Base-by-base conservation (phyloP, 768 basidiomycete species). In the Baorangia bicolor region DNA sequence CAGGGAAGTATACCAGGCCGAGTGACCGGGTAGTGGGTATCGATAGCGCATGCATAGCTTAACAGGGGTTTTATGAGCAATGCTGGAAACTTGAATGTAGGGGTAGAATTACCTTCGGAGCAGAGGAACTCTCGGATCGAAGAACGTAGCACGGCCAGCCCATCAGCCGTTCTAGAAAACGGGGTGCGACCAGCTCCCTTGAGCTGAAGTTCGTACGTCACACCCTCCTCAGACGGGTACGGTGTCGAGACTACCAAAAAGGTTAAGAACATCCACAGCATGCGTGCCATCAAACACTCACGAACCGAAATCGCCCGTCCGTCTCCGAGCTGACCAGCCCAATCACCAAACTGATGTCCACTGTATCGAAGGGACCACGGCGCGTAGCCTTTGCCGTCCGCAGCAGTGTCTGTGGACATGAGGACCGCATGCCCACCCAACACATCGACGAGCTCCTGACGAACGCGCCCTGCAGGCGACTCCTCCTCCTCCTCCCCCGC, bases 171-270 rank as follows among this genome's bases (percentile, higher is more conserved):
- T 25, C 97, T 82, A 0, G 92, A 91, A 74, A 95, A 98, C 0
- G 97, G 95, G 1, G 96, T 98, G 11, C 97, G 80, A 0, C 97
- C 97, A 0, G 88, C 84, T 2, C 97, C 97, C 69, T 98, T 99
- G 61, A 99, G 82, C 70, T 98, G 97, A 10, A 99, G 78, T 65
- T 99, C 97, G 64, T 87, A 89, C 0, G 75, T 74, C 5, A 77
- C 64, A 18, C 81, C 74, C 2, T 81, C 78, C 42, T 84, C 76
- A 8, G 74, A 67, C 0, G 86, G 86, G 56, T 90, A 85, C 0
- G 88, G 84, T 0, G 92, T 92, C 18, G 86, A 85, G 53, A 92
- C 91, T 92, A 57, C 13, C 8, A 48, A 30, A 14, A 28, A 33
- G 1, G 23, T 49, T 58, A 28, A 68, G 45, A 57, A 28, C 41